Percentiles rank a stretch among this genome's conserved stretches.
phyloP scores from a whole-genome alignment of 2,329 filamentous ascomycete species.

The Ophiostoma quercus region DNA sequence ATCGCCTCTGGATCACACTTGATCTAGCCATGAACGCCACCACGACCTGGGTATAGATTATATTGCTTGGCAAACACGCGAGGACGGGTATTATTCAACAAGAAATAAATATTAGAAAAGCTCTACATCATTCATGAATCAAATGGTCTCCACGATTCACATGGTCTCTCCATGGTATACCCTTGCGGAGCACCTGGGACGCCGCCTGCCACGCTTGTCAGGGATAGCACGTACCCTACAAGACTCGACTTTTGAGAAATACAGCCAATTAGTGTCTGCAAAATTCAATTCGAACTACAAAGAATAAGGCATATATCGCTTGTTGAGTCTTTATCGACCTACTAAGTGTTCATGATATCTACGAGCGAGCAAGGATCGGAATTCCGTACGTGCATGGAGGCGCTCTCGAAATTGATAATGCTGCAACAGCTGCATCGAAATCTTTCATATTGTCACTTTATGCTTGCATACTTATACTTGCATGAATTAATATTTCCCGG shows the following conservation, averaged over 20 bases:
- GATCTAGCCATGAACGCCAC: neutral
- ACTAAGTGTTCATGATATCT: neutral
- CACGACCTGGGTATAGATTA: neutral
- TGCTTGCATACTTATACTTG: neutral
- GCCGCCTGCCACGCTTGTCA: neutral
- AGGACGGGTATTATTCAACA: neutral
- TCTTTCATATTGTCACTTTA: neutral
- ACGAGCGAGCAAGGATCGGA: constrained; percentile 18
- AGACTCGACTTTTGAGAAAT: neutral
- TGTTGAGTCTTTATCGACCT: neutral
- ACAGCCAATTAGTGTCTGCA: neutral
- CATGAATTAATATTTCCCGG: neutral
- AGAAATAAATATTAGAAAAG: too few species aligned
- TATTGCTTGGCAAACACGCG: constrained; percentile 5
- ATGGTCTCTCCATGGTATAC: neutral
- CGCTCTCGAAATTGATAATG: neutral
- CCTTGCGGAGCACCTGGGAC: neutral
- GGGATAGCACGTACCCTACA: neutral
- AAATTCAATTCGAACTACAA: neutral
- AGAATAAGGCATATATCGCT: neutral
- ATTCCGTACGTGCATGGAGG: constrained; percentile 28
- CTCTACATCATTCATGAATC: neutral
- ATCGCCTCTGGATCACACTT: neutral
- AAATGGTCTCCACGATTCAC: too few species aligned
- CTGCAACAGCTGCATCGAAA: neutral